Percentiles rank a stretch among this genome's conserved stretches.
phyloP scores from a whole-genome alignment of 495 filamentous ascomycete genomes.

The Hypomontagnella submonticulosa region DNA sequence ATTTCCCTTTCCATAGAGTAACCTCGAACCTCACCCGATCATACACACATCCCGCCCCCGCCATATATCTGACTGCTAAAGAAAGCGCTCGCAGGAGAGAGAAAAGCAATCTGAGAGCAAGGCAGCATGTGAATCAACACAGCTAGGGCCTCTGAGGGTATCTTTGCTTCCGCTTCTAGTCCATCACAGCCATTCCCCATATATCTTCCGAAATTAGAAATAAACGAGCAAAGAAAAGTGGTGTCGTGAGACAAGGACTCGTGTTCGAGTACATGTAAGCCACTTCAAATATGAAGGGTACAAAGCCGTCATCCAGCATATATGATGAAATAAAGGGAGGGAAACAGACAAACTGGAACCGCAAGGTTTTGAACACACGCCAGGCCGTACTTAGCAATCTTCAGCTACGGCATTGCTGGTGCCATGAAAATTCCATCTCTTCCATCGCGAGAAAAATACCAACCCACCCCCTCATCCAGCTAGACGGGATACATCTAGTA shows the following conservation, averaged over 20 bases:
- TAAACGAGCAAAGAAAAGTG: constrained; percentile 16
- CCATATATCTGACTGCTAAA: constrained; percentile 8
- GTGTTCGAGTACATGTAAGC: constrained; percentile 23
- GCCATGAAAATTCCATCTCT: not conserved
- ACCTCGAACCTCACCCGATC: constrained; percentile 6
- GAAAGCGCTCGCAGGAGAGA: constrained; percentile 4
- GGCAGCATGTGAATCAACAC: constrained; percentile 21
- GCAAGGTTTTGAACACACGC: not conserved
- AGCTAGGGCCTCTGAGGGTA: constrained; percentile 34
- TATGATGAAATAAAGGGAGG: constrained; percentile 1
- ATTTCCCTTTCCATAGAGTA: constrained; percentile 23
- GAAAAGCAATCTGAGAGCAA: constrained; percentile 32
- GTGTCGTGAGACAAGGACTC: constrained; percentile 30
- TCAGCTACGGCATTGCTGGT: not conserved
- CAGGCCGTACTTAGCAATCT: not conserved
- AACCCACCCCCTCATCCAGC: not conserved
- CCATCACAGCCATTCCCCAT: constrained; percentile 24
- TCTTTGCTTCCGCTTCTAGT: constrained; percentile 39
- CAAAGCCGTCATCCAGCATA: constrained; percentile 2
- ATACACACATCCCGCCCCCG: constrained; percentile 8
- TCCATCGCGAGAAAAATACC: constrained; percentile 1
- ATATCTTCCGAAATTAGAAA: constrained; percentile 17
- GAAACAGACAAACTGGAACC: not conserved
- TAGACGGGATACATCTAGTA: constrained; percentile 39
- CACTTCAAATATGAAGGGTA: constrained; percentile 16